Conservation (phyloP, 176 grass and related monocot genomes). For the Melocanna baccifera region DNA sequence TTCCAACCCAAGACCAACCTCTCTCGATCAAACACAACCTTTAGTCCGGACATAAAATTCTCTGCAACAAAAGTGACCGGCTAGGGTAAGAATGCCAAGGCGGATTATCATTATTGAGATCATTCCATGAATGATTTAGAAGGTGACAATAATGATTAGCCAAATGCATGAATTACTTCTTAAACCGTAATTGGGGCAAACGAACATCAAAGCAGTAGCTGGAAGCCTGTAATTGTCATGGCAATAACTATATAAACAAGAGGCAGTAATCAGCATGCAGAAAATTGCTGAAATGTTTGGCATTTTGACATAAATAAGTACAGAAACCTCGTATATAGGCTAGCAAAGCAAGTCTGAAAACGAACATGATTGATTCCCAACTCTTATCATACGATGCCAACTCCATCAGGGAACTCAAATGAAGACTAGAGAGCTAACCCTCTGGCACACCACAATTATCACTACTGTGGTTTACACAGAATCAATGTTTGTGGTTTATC, state of each 20-base stretch:
- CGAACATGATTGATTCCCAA: neutral
- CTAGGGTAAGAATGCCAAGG: neutral
- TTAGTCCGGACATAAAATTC: slow-evolving; percentile 82
- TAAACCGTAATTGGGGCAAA: neutral
- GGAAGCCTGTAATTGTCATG: neutral
- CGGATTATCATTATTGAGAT: neutral
- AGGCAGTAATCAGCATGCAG: neutral
- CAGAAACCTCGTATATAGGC: neutral
- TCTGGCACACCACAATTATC: neutral
- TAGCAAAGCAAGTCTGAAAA: neutral
- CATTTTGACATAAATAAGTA: neutral
- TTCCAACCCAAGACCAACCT: slow-evolving; percentile 76
- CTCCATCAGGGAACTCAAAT: neutral
- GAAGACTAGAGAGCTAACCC: neutral
- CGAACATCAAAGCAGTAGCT: neutral
- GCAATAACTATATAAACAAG: neutral
- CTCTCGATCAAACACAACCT: slow-evolving; percentile 80
- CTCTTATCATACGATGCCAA: neutral
- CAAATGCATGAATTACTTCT: neutral
- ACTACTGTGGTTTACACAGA: neutral
- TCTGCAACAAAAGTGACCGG: slow-evolving; percentile 50
- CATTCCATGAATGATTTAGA: neutral
- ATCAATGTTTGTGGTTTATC: neutral
- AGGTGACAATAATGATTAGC: neutral
- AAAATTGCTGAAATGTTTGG: neutral